Evolutionary conservation across 331 rosid species (phyloP), one percentile per base, ranked within the genome.

Genomic region (Cucumis variabilis): DNA sequence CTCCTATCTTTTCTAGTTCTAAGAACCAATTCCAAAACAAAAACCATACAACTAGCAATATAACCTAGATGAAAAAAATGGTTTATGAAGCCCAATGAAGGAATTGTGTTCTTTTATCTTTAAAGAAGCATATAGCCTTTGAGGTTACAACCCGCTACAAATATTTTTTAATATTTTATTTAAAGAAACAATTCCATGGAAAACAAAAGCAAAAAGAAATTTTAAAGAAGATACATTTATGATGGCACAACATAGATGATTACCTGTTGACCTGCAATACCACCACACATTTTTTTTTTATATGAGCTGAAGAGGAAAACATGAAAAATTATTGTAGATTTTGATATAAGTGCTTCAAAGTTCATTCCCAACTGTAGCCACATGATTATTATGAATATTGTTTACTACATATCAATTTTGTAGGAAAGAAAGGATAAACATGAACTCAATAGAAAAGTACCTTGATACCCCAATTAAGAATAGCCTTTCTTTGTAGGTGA

Each of bases 401-500:
- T 53, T 58, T 60, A 10, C 25, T 46, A 27, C 20, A 30, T 48
- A 14, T 55, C 23, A 60, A 78, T 80, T 71, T 70, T 79, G 76
- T 69, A 15, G 73, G 85, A n/a, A n/a, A 41, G n/a, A 41, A 41
- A 13, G 33, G 23, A 63, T n/a, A 60, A 83, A 83, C 82, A 63
- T n/a, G 74, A 83, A 83, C 82, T 23, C 53, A 30, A 33, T 20
- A 28, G 82, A 73, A 48, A 70, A 83, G 84, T 55, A 98, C 99
- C 98, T 93, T 84, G 48, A 94, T 17, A 75, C 90, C 99, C 98
- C 96, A 98, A 2, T 84, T 85, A 85, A 98, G 92, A 90, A 98
- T 94, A 74, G 99, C 99, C 87, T 96, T 96, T 98, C 88, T 98
- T 99, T 44, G 99, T 98, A 28, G 99, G 99, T 86, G 99, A 98